A percentile compares a stretch with the other conserved stretches of the same genome.
phyloP scores from a whole-genome alignment of 2,329 filamentous ascomycete species.

The Blumeria graminis region DNA sequence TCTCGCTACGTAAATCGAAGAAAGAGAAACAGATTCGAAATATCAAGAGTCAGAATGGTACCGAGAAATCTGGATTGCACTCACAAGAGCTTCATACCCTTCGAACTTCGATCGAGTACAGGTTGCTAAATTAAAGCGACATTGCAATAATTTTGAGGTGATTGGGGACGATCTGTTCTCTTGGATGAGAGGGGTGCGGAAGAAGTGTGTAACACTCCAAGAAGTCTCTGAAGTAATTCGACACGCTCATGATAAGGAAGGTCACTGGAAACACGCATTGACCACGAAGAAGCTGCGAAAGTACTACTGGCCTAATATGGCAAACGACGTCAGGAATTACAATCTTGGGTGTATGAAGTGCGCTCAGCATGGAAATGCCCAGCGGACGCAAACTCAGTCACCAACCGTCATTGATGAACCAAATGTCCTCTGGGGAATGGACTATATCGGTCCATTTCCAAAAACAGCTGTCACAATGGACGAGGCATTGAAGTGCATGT shows the following conservation, averaged over 20 bases:
- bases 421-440: neutral
- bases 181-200: too few relatives aligned
- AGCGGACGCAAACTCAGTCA: neutral
- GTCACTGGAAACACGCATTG: neutral
- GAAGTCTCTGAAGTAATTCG: neutral
- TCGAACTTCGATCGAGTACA: too few relatives aligned
- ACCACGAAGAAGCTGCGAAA: neutral
- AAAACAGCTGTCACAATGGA: neutral
- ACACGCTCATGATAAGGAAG: neutral
- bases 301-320: neutral
- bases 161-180: too few relatives aligned
- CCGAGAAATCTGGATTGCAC: too few relatives aligned
- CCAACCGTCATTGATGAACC: neutral
- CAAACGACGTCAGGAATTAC: neutral
- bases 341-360: neutral
- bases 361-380: neutral
- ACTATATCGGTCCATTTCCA: neutral
- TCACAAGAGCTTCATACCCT: too few relatives aligned
- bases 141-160: too few relatives aligned
- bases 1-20: too few relatives aligned
- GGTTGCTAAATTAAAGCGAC: too few relatives aligned
- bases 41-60: too few relatives aligned
- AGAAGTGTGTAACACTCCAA: neutral
- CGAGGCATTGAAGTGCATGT: too few relatives aligned
- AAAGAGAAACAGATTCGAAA: too few relatives aligned